A percentile compares a stretch with the other conserved stretches of the same genome.
Conservation (phyloP, 257 asterid species). For the Solanum boliviense region DNA sequence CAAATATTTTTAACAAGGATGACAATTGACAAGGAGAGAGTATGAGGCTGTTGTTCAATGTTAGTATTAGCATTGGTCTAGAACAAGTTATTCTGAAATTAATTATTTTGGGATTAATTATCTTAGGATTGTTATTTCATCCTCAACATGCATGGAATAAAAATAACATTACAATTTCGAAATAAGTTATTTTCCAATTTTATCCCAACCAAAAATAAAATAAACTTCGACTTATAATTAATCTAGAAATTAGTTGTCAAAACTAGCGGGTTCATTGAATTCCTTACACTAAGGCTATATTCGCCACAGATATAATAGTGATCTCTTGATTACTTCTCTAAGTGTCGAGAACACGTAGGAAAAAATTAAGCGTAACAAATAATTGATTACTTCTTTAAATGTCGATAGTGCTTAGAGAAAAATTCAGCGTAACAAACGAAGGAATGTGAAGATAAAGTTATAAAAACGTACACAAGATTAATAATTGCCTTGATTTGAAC, state of each 20-base stretch:
- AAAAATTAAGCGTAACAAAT: too few relatives aligned
- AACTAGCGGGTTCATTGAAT: background rate
- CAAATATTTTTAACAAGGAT: background rate
- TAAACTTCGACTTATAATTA: background rate
- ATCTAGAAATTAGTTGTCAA: background rate
- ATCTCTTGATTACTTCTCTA: background rate
- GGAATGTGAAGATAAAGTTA: background rate
- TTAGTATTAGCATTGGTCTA: background rate
- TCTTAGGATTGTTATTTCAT: too few relatives aligned
- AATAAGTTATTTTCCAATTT: too few relatives aligned
- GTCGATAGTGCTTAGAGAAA: background rate
- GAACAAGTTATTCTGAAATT: too few relatives aligned
- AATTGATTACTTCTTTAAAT: background rate
- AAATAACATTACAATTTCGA: too few relatives aligned
- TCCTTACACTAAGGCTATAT: background rate
- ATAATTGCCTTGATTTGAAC: background rate
- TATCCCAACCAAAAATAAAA: too few relatives aligned
- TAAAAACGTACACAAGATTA: background rate
- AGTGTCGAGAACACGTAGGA: too few relatives aligned
- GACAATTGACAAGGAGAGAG: background rate
- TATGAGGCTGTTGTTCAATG: background rate
- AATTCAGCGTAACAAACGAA: background rate
- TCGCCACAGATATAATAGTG: background rate
- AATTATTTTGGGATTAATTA: too few relatives aligned
- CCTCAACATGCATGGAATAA: fast-evolving